Evolutionary conservation across 164 flowering plant genomes (phyloP).

Genomic region (Protea cynaroides): DNA sequence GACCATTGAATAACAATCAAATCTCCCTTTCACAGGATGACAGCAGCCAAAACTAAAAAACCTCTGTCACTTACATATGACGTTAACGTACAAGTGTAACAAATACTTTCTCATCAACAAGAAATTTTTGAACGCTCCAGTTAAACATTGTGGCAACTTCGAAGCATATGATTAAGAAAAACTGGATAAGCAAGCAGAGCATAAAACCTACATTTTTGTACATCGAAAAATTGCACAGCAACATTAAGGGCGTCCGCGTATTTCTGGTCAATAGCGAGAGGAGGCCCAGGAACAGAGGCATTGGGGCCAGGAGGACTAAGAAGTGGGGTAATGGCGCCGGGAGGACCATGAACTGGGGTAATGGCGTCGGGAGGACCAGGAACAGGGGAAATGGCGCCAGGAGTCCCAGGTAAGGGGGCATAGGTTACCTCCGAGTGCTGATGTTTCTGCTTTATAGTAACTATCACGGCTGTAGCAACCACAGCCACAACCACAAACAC

Average conservation of each 20-base stretch:
- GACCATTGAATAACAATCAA: no score
- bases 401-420: constrained; percentile 80
- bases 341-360: no score
- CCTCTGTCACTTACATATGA: no score
- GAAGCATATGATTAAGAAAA: neutral
- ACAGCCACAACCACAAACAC: constrained; percentile 41
- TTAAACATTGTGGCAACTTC: neutral
- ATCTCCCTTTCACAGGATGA: no score
- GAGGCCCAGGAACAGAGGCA: no score
- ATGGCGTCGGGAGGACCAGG: no score
- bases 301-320: no score
- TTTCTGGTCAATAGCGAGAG: constrained; percentile 36
- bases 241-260: constrained; percentile 63
- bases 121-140: neutral
- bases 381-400: constrained; percentile 46
- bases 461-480: constrained; percentile 39
- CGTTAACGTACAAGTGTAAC: no score
- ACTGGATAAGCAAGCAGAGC: no score
- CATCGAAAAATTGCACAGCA: constrained; percentile 79
- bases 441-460: constrained; percentile 29
- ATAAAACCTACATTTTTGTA: constrained; percentile 66
- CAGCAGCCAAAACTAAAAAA: no score
- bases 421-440: constrained; percentile 16
- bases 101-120: neutral
- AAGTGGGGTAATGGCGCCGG: no score